Evolutionary conservation across 495 filamentous ascomycete species (phyloP), one percentile per base, ranked within the genome.

Genomic region (Penicillium fimorum): DNA sequence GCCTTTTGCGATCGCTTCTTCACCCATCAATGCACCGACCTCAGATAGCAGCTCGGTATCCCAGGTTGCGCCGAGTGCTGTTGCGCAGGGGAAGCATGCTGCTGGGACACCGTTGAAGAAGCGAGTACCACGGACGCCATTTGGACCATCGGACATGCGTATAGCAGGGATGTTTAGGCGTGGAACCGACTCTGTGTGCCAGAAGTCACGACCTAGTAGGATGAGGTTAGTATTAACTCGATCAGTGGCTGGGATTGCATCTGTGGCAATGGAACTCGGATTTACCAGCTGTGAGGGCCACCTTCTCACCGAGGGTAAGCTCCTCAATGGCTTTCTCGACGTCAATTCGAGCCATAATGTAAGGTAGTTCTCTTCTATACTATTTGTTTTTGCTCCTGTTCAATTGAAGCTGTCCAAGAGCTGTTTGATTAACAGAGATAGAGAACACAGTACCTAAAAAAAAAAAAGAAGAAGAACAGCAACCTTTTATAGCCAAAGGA

Each of bases 141-240:
- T 91, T 27, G 88, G 88, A 3, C 88, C 88, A 64, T 91, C 88
- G 22, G 85, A 86, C 53, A 85, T 79, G 41, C 86, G 84, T 29
- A 90, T 63, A 3, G 85, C 77, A 12, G 89, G 88, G 49, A 92
- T 86, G 35, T 81, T 82, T 57, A 89, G 83, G 17, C 82, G 78
- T 9, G 83, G 81, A 42, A 93, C 81, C 1, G 86, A 65, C 33
- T 80, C 84, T 2, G 88, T 91, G 50, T 89, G 84, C 89, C 89
- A 92, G 70, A 91, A 90, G 65, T 91, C 89, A 46, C 82, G 82
- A 37, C 86, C 88, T 78, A 43, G 0, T 1, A 1, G 7, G 35
- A 22, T 35, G 51, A 10, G 1, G 35, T 66, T 29, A 65, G 58
- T 22, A 7, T 17, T 29, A 24, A 4, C 12, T 22, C 18, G 18